phyloP scores from a whole-genome alignment of 2,329 filamentous ascomycete species.

The Canariomyces notabilis region DNA sequence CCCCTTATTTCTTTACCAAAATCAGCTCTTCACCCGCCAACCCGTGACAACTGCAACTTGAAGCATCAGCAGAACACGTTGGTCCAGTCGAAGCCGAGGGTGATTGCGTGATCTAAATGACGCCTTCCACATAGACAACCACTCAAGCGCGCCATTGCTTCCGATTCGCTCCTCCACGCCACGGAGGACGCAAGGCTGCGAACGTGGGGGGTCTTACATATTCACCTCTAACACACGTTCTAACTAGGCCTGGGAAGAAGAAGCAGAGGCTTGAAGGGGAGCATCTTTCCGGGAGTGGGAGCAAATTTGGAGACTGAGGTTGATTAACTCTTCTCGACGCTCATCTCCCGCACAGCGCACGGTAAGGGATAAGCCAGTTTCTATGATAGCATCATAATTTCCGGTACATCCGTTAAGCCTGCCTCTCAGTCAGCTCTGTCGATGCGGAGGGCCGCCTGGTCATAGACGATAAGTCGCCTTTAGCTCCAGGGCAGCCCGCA shows the following conservation, averaged over 20 bases:
- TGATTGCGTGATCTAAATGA: conserved; percentile 27
- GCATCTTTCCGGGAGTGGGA: neutral
- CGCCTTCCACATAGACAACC: conserved; percentile 19
- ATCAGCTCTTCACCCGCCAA: neutral
- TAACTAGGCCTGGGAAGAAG: neutral
- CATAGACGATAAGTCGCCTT: neutral
- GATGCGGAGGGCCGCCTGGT: neutral
- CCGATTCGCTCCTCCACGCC: conserved; percentile 18
- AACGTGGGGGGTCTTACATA: conserved; percentile 16
- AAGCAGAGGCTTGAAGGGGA: neutral
- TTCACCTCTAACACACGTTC: neutral
- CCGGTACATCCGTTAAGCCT: neutral
- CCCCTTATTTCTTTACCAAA: neutral
- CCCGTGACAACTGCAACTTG: neutral
- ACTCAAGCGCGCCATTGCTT: conserved; percentile 6
- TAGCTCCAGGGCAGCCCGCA: neutral
- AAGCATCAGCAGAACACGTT: conserved; percentile 5
- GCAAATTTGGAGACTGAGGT: neutral
- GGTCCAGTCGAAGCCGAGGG: conserved; percentile 17
- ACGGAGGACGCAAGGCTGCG: conserved; percentile 18
- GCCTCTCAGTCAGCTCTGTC: conserved; percentile 3
- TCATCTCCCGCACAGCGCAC: neutral
- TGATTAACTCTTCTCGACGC: conserved; percentile 3
- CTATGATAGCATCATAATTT: conserved; percentile 13
- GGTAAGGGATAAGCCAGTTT: neutral